Conservation (phyloP, 495 filamentous ascomycete species). For the Chaetomium cochliodes region DNA sequence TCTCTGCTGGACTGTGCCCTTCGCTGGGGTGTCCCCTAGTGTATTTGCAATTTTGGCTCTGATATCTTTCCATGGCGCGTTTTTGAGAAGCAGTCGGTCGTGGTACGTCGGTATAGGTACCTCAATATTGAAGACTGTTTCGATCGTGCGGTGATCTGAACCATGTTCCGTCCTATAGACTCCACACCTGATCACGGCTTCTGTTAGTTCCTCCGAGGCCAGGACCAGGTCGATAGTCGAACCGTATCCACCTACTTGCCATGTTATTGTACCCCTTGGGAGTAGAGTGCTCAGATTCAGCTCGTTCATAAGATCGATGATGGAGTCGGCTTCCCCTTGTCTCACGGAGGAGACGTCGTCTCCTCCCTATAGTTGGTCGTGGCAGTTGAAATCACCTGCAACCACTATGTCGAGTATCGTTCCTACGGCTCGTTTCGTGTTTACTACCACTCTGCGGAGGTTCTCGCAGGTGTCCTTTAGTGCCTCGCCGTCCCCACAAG, state of each 20-base stretch:
- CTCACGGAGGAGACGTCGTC: neutral
- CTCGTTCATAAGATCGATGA: slow-evolving; percentile 13
- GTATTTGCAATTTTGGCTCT: neutral
- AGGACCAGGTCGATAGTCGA: slow-evolving; percentile 19
- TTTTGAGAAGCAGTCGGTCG: slow-evolving; percentile 17
- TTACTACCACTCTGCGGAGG: neutral
- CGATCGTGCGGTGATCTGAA: slow-evolving; percentile 20
- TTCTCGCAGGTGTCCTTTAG: neutral
- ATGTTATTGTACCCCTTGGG: slow-evolving; percentile 15
- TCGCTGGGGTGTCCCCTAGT: neutral
- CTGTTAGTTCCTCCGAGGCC: slow-evolving; percentile 15
- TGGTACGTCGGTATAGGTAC: neutral
- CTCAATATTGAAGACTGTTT: slow-evolving; percentile 5
- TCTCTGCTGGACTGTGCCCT: slow-evolving; percentile 19
- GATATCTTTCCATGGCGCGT: slow-evolving; percentile 17
- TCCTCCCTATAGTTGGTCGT: slow-evolving; percentile 16
- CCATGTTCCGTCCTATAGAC: slow-evolving; percentile 18
- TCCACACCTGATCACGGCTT: slow-evolving; percentile 8
- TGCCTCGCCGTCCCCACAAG: neutral
- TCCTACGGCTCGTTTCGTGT: slow-evolving; percentile 9
- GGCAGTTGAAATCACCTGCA: slow-evolving; percentile 17
- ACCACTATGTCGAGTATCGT: slow-evolving; percentile 12
- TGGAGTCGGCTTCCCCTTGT: slow-evolving; percentile 4
- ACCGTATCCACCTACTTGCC: slow-evolving; percentile 3
- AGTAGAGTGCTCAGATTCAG: slow-evolving; percentile 11